Evolutionary conservation across 345 rosid genomes (phyloP).

Genomic region (Mercurialis annua): DNA sequence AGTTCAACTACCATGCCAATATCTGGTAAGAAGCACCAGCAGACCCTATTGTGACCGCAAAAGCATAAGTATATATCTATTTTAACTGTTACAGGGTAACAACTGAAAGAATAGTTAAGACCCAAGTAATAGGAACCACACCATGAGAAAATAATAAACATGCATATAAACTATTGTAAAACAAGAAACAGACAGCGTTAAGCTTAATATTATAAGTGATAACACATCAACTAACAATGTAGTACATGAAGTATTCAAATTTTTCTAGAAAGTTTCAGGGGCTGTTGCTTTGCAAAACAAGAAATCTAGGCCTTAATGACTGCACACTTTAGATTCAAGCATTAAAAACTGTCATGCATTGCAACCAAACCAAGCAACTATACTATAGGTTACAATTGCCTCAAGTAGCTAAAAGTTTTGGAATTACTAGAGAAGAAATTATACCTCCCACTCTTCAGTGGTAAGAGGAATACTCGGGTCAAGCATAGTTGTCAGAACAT

Average conservation of each 20-base stretch:
- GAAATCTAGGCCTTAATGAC: not conserved
- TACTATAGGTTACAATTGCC: not conserved
- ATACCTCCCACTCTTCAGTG: constrained; percentile 98
- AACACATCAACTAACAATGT: too few species aligned
- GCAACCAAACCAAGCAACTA: not conserved
- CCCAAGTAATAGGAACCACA: too few species aligned
- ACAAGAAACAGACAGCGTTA: not conserved
- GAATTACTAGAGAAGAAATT: constrained; percentile 1
- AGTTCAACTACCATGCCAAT: not conserved
- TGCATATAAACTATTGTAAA: not conserved
- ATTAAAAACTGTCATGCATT: not conserved
- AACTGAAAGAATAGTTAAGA: not conserved
- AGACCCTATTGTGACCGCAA: not conserved
- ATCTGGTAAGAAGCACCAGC: not conserved
- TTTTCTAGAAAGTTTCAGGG: not conserved
- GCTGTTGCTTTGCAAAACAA: not conserved
- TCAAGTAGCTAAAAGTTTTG: not conserved
- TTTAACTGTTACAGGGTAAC: not conserved
- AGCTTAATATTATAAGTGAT: not conserved
- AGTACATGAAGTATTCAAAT: not conserved
- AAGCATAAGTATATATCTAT: too few species aligned
- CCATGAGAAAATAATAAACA: not conserved
- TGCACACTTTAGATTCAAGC: not conserved
- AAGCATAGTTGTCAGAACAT: constrained; percentile 90
- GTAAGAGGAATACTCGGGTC: constrained; percentile 96